Percentiles rank a stretch among this genome's conserved stretches.
These are phyloP conservation scores for Diplodia seriata DNA, from an alignment of 2,329 filamentous ascomycete genomes.

Conservation along the genomic window DNA sequence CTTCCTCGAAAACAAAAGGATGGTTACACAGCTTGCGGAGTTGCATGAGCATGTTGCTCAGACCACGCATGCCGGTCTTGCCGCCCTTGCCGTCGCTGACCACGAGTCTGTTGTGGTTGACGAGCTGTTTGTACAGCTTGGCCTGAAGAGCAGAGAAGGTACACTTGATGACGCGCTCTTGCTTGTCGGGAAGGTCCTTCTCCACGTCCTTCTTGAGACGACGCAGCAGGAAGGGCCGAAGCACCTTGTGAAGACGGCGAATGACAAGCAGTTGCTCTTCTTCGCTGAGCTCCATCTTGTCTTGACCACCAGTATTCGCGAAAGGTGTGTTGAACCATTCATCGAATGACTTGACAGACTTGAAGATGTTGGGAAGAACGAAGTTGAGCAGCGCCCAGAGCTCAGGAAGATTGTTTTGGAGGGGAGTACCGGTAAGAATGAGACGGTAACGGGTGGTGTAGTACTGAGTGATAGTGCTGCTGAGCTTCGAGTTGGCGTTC, in stretches of 20 bases:
- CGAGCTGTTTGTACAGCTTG: conserved; percentile 96
- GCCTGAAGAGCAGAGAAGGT: conserved; percentile 94
- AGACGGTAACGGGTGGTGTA: conserved; percentile 94
- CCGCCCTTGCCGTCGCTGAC: conserved; percentile 95
- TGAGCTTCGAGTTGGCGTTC: conserved; percentile 95
- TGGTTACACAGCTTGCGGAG: conserved; percentile 98
- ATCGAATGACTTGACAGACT: conserved; percentile 97
- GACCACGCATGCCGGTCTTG: conserved; percentile 89
- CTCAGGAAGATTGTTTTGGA: conserved; percentile 96
- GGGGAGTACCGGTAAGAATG: conserved; percentile 94
- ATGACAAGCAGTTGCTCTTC: conserved; percentile 99
- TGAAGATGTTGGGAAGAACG: conserved; percentile 97
- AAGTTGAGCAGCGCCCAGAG: conserved; percentile 99
- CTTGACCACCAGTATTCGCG: conserved; percentile 95
- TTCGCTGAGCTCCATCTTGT: conserved; percentile 99
- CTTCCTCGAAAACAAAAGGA: conserved; percentile 97
- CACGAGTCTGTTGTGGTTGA: conserved; percentile 91
- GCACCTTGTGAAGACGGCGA: conserved; percentile 95
- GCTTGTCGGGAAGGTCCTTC: conserved; percentile 98
- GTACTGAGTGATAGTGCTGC: conserved; percentile 91
- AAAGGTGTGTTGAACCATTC: conserved; percentile 99
- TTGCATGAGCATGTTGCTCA: conserved; percentile 99
- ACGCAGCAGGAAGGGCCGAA: conserved; percentile 94
- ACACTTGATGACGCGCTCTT: conserved; percentile 98
- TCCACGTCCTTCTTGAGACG: conserved; percentile 99